Conservation (phyloP, 768 basidiomycete species). For the Fomitopsis pulvina region DNA sequence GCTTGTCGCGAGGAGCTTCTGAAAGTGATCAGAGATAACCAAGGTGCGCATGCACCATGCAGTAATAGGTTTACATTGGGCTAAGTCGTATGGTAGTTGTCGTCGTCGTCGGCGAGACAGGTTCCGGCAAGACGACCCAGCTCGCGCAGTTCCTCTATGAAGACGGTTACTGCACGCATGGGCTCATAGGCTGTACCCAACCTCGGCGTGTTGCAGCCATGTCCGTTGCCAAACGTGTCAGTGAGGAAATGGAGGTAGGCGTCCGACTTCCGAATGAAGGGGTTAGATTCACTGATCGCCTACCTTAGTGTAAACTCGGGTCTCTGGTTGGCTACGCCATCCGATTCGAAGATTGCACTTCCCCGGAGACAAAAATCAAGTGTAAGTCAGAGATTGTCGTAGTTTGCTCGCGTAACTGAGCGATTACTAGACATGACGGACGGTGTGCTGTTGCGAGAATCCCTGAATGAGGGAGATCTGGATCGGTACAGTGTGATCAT, state of each 20-base stretch:
- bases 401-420: background rate
- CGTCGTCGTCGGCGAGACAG: slow-evolving; percentile 99
- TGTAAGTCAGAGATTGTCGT: slow-evolving; percentile 44
- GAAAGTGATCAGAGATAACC: slow-evolving; percentile 85
- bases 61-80: background rate
- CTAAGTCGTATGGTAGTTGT: slow-evolving; percentile 47
- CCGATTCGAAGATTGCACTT: slow-evolving; percentile 97
- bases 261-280: background rate
- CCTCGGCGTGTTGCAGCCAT: slow-evolving; percentile 98
- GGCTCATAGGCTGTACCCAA: slow-evolving; percentile 95
- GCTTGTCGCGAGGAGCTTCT: slow-evolving; percentile 93
- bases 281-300: background rate
- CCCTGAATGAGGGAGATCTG: slow-evolving; percentile 95
- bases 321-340: slow-evolving; percentile 93
- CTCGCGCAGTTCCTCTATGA: slow-evolving; percentile 93
- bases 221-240: slow-evolving; percentile 99
- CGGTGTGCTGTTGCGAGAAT: slow-evolving; percentile 96
- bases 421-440: slow-evolving; percentile 85
- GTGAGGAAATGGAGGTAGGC: slow-evolving; percentile 95
- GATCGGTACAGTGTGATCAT: slow-evolving; percentile 97
- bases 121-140: slow-evolving; percentile 98
- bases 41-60: slow-evolving; percentile 46
- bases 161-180: slow-evolving; percentile 88
- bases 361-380: slow-evolving; percentile 92
- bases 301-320: slow-evolving; percentile 83